Conservation (phyloP, 305 asterid genomes). For the Coffea humblotiana region DNA sequence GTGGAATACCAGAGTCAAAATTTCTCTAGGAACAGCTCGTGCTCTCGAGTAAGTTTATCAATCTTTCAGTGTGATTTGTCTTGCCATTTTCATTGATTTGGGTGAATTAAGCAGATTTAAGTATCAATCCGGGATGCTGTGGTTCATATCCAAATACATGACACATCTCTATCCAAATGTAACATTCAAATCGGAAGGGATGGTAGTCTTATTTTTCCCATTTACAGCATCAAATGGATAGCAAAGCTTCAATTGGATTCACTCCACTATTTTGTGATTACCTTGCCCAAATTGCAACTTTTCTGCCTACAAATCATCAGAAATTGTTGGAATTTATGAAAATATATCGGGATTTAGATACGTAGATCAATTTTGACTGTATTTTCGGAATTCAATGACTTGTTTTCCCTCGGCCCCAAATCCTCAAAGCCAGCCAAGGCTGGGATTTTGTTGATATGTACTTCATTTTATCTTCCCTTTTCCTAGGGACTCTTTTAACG, state of each 20-base stretch:
- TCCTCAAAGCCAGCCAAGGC: not conserved
- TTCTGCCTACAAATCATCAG: no score
- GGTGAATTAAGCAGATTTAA: not conserved
- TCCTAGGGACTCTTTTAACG: no score
- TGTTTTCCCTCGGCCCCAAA: not conserved
- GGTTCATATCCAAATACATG: not conserved
- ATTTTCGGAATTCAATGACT: no score
- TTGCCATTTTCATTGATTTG: not conserved
- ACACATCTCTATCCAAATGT: no score
- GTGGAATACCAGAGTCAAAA: conserved; percentile 60
- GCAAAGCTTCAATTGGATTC: no score
- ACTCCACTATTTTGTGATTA: no score
- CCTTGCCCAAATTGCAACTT: no score
- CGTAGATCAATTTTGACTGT: no score
- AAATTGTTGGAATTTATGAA: not conserved
- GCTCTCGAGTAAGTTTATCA: conserved; percentile 48
- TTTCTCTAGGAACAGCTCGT: conserved; percentile 51
- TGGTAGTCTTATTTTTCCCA: no score
- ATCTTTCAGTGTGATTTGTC: conserved; percentile 2
- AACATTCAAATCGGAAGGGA: no score
- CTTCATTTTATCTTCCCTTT: not conserved
- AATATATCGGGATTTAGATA: no score
- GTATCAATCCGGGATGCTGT: not conserved
- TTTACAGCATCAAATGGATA: no score
- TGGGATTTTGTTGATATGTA: not conserved